Conservation (phyloP, 768 basidiomycete genomes). For the Mycena galopus region DNA sequence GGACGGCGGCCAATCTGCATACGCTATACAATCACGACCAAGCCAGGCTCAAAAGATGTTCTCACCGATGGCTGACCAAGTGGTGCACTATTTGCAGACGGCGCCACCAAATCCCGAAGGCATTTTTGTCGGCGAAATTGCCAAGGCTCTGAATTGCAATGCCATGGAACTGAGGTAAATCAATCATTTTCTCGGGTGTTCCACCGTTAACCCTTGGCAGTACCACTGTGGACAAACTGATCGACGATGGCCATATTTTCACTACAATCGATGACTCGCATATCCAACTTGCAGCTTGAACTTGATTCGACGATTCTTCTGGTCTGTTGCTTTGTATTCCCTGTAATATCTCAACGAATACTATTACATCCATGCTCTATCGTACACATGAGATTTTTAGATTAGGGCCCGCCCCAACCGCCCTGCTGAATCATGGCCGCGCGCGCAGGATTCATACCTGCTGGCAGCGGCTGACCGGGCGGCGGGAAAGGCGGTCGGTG, state of each 20-base stretch:
- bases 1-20: slow-evolving; percentile 44
- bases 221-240: slow-evolving; percentile 79
- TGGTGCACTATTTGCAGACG: slow-evolving; percentile 61
- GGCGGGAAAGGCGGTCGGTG: slow-evolving; percentile 58
- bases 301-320: background rate
- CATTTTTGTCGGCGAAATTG: slow-evolving; percentile 79
- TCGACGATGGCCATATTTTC: slow-evolving; percentile 85
- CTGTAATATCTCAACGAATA: slow-evolving; percentile 24
- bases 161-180: slow-evolving; percentile 75
- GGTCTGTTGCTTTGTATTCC: slow-evolving; percentile 10
- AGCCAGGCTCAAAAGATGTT: slow-evolving; percentile 32
- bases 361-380: slow-evolving; percentile 23
- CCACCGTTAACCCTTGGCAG: slow-evolving; percentile 49
- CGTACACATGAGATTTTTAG: slow-evolving; percentile 27
- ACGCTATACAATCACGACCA: slow-evolving; percentile 45
- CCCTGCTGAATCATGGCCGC: slow-evolving; percentile 73
- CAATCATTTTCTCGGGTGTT: background rate
- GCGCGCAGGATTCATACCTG: slow-evolving; percentile 76
- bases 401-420: slow-evolving; percentile 48
- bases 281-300: slow-evolving; percentile 66
- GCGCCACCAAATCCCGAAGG: slow-evolving; percentile 69
- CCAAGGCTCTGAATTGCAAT: slow-evolving; percentile 70
- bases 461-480: slow-evolving; percentile 60
- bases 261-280: slow-evolving; percentile 89
- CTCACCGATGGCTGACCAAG: slow-evolving; percentile 38